Base-by-base conservation (phyloP, 176 grass and related monocot genomes). In the Avena sativa region DNA sequence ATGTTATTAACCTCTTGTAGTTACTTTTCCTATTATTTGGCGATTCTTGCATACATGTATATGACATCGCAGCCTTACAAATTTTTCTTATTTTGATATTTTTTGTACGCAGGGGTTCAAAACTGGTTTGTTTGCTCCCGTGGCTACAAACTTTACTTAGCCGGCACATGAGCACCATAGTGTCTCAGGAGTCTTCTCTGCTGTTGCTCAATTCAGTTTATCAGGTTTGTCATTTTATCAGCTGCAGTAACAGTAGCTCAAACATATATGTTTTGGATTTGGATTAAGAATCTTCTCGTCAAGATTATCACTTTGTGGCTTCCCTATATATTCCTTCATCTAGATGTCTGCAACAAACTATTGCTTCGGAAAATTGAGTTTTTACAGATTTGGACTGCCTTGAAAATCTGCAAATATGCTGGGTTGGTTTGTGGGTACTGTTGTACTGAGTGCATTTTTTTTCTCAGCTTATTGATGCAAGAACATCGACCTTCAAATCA, bases 101-200 rank as follows among this genome's bases (percentile, higher is more conserved):
- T 85, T 72, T 74, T 57, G 28, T 83, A 75, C 3, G 20, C 77
- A 96, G 96, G 89, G 96, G 92, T 25, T 86, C 90, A 9, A 68
- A 87, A 36, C 78, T 96, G 84, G 85, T 89, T 40, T 98, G 93
- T 80, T 79, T 91, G 88, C 85, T 98, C 76, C 90, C 88, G 0
- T 98, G 96, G 96, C 84, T 98, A 44, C 94, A 88, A 85, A 86
- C 82, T 86, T 91, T 98, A 84, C 89, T 98, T 78, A 83, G 59
- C 89, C 87, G 70, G 77, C 90, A 96, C 81, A 88, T 88, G 84
- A 94, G 93, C 82, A 96, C 89, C 89, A 92, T 96, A 80, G 89
- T 91, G 23, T 94, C 92, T 58, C 96, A 94, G 65, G 92, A 92
- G 34, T 98, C 92, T 71, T 98, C 96, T 84, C 60, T 94, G 12